A percentile compares a stretch with the other conserved stretches of the same genome.
Evolutionary conservation across 306 rosid species (phyloP).

Genomic region (Ormosia emarginata): DNA sequence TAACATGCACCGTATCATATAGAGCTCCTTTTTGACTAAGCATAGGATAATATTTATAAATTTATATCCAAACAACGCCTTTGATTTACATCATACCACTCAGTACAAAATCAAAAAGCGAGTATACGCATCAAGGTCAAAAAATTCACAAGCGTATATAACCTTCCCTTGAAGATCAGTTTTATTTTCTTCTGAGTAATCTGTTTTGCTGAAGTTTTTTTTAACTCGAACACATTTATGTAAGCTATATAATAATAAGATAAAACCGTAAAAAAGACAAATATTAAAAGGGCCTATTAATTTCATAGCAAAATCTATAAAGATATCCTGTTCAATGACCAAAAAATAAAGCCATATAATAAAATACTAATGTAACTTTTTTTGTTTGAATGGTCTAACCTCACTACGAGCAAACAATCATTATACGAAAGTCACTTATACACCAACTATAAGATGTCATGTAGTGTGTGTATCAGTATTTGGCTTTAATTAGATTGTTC

Average conservation of each 20-base stretch:
- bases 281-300: too few relatives aligned
- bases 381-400: not conserved
- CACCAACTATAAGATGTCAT: not conserved
- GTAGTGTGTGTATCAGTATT: not conserved
- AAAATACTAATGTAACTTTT: not conserved
- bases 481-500: not conserved
- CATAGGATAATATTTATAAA: not conserved
- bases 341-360: too few relatives aligned
- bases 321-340: not conserved
- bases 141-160: not conserved
- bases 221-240: too few relatives aligned
- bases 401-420: not conserved
- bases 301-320: too few relatives aligned
- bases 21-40: conserved; percentile 31
- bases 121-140: conserved; percentile 10
- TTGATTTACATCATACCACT: not conserved
- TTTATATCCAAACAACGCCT: not conserved
- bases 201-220: not conserved
- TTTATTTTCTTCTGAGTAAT: not conserved
- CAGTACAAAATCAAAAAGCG: conserved; percentile 19
- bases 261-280: too few relatives aligned
- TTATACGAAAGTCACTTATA: not conserved
- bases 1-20: not conserved
- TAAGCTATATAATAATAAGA: too few relatives aligned
- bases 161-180: not conserved